A percentile compares a stretch with the other conserved stretches of the same genome.
Conservation (phyloP, 768 basidiomycete species). For the Kwoniella dendrophila region DNA sequence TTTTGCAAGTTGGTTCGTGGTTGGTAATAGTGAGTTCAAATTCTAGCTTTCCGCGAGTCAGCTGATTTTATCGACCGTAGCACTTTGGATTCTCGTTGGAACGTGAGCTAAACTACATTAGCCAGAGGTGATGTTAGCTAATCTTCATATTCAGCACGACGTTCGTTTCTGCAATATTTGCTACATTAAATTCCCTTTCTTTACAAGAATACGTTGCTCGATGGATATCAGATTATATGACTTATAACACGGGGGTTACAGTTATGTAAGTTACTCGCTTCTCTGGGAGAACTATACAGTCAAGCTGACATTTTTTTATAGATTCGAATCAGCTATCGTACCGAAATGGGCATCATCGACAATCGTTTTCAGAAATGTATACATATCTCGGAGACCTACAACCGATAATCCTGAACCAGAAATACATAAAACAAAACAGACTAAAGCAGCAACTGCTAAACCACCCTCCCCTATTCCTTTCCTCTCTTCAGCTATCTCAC, state of each 20-base stretch:
- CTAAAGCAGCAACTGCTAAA: slow-evolving; percentile 32
- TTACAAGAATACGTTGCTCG: slow-evolving; percentile 76
- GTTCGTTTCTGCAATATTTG: slow-evolving; percentile 91
- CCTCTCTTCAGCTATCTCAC: slow-evolving; percentile 41
- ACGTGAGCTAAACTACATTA: slow-evolving; percentile 72
- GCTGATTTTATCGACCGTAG: slow-evolving; percentile 28
- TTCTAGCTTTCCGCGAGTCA: slow-evolving; percentile 1
- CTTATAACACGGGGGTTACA: slow-evolving; percentile 86
- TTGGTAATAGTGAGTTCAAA: slow-evolving; percentile 71
- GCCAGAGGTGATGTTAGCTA: background rate
- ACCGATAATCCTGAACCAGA: slow-evolving; percentile 44
- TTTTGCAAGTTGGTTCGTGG: slow-evolving; percentile 91
- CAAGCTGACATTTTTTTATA: slow-evolving; percentile 16
- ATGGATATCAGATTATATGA: slow-evolving; percentile 87
- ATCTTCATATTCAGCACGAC: slow-evolving; percentile 66
- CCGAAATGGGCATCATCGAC: slow-evolving; percentile 96
- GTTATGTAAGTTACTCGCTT: slow-evolving; percentile 63
- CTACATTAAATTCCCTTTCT: slow-evolving; percentile 77
- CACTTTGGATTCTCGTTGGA: slow-evolving; percentile 91
- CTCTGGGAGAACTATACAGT: background rate
- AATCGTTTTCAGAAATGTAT: slow-evolving; percentile 96
- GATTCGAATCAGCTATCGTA: slow-evolving; percentile 94
- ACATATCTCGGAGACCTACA: slow-evolving; percentile 77
- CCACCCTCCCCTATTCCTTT: slow-evolving; percentile 45
- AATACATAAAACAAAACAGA: slow-evolving; percentile 40